Base-by-base conservation (phyloP, 225 moss, liverwort and hornwort species). In the Sphagnum tenellum region DNA sequence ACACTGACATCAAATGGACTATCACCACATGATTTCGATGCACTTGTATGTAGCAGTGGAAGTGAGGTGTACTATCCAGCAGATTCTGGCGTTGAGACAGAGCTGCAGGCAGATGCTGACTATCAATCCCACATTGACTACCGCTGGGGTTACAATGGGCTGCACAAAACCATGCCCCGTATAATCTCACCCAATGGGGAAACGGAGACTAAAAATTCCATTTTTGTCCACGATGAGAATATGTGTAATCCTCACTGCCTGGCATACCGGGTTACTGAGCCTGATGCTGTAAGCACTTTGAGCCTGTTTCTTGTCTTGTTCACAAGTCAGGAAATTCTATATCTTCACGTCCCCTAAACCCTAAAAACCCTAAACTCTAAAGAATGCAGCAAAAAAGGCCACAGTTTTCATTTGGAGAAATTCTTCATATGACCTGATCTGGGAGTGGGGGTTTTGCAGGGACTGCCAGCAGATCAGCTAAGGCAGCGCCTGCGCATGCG, bases 41-140 rank as follows among this genome's bases (percentile, higher is more conserved):
- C 89, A 44, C 61, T 96, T 29, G 83, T 96, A 55, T 86, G 86
- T 55, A 80, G 86, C 71, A 92, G 92, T 65, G 95, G 95, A 12
- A 96, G 95, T 74, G 88, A 92, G 62, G 88, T 96, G 46, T 86
- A 86, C 57, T 96, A 96, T 55, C 89, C 89, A 59, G 83, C 82
- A 45, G 83, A 79, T 9, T 56, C 55, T 7, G 71, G 67, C 51
- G 50, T 62, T 8, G 68, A 72, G 29, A 63, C 76, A 49, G 78
- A 75, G 48, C 75, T 89, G 68, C 69, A 76, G 49, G 82, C 82
- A 45, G 95, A 96, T 77, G 74, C 86, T 12, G 89, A 96, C 73
- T 96, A 95, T 68, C 80, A 67, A 58, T 44, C 78, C 48, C 95
- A 92, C 70, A 89, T 95, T 29, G 84, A 81, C 54, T 92, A 95